Base-by-base conservation (phyloP, 2,329 filamentous ascomycete species). In the Kalaharituber pfeilii region DNA sequence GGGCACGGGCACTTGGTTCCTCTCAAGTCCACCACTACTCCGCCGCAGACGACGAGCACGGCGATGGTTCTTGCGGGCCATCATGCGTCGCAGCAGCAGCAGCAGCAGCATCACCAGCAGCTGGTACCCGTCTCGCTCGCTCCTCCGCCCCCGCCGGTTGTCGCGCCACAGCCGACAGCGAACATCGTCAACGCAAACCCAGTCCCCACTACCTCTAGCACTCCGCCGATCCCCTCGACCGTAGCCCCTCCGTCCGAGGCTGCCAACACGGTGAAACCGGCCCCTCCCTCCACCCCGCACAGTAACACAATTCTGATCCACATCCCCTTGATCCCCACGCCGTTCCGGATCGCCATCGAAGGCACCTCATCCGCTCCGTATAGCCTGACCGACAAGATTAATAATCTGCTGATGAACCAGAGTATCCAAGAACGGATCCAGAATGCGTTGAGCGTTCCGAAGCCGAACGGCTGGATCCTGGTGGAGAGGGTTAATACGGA, bases 391-490 rank as follows among this genome's bases (percentile, higher is more conserved):
- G 42, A 47, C 13, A 47, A 47, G 42, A 47, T 47, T 11, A 47
- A 47, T 22, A 13, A 15, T 15, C 22, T 47, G 42, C 22, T 47
- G 18, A 47, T 20, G 18, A 47, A 47, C 15, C 42, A 20, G n/a
- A 25, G 18, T 20, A 47, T 47, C 22, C 42, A 47, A 22, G 42
- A 47, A 13, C 15, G 42, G 13, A 47, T 47, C 42, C n/a, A 25
- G 18, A 47, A 47, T 47, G 42, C 42, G 15, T 22, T 47, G 15
- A 47, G 42, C 22, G 42, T 47, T 5, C 42, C 42, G n/a, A 47
- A 47, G 42, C 42, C 42, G 42, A 47, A 47, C 11, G 42, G 42
- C n/a, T 47, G 42, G 42, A 47, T 47, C 25, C 22, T 47, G 42
- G 42, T 47, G 22, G 42, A 47, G 42, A 47, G 42, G n/a, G 42